Evolutionary conservation across 73 alveolate species (phyloP).

Genomic region (Strombidium stylifer): DNA sequence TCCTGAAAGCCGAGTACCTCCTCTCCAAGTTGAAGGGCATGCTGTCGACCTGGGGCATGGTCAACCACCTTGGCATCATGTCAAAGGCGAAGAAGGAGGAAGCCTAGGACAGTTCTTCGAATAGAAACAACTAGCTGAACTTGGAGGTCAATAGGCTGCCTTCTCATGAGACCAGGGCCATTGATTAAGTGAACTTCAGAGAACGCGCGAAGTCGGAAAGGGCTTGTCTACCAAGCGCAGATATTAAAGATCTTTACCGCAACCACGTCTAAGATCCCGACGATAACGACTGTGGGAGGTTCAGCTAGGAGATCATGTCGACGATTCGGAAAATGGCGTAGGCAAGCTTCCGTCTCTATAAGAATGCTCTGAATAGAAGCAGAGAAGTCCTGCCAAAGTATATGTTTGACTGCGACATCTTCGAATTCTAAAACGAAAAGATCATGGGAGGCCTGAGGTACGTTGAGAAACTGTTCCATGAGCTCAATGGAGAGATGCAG

Average conservation of each 20-base stretch:
- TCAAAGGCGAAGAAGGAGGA: neutral
- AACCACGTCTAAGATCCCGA: conserved; percentile 3
- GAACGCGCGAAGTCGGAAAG: neutral
- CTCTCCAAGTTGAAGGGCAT: neutral
- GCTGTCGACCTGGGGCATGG: conserved; percentile 1
- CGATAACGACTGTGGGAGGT: conserved; percentile 3
- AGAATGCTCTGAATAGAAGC: neutral
- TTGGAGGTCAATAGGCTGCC: neutral
- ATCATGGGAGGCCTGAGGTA: conserved; percentile 8
- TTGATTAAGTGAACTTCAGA: neutral
- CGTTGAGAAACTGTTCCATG: no score
- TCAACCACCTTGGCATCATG: neutral
- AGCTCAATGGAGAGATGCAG: no score
- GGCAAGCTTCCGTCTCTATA: conserved; percentile 2
- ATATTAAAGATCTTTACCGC: conserved; percentile 3
- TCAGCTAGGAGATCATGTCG: no score
- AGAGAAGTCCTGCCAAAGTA: conserved; percentile 16
- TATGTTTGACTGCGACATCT: conserved; percentile 16
- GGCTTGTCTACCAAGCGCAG: neutral
- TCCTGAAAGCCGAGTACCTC: conserved; percentile 5
- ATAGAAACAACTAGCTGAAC: neutral
- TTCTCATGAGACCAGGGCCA: neutral
- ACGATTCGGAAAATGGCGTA: neutral
- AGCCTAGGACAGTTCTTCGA: conserved; percentile 1
- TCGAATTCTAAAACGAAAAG: conserved; percentile 14